These are phyloP conservation scores for Phytophthora megakarya DNA, from an alignment of 352 stramenopile species.

Conservation along the genomic window DNA sequence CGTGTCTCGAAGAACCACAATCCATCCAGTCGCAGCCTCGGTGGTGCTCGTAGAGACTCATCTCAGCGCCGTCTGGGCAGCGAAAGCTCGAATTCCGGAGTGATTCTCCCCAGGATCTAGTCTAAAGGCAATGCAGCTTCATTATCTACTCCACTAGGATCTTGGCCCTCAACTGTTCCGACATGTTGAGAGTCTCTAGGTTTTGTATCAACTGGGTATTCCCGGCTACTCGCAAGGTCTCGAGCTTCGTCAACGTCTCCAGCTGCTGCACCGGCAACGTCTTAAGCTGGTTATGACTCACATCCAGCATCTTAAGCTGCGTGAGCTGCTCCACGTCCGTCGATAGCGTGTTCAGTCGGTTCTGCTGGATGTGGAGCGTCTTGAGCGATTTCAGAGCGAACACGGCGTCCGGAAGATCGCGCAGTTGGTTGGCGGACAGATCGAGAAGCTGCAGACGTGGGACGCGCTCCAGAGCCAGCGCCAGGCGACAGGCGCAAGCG, in stretches of 20 bases:
- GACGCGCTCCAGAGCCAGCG: slow-evolving; percentile 76
- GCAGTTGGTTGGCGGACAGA: slow-evolving; percentile 80
- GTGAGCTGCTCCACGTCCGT: slow-evolving; percentile 46
- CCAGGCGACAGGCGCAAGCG: slow-evolving; percentile 84
- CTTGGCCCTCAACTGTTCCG: slow-evolving; percentile 39
- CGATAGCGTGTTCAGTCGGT: slow-evolving; percentile 62
- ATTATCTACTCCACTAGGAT: slow-evolving; percentile 34
- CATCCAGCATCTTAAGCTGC: slow-evolving; percentile 64
- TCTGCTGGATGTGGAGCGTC: slow-evolving; percentile 68
- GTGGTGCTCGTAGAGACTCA: slow-evolving; percentile 21
- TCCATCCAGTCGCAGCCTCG: slow-evolving; percentile 30
- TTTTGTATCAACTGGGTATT: slow-evolving; percentile 45
- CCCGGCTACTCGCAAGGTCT: slow-evolving; percentile 45
- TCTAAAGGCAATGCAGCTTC: neutral
- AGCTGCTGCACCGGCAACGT: slow-evolving; percentile 50
- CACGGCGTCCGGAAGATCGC: slow-evolving; percentile 72
- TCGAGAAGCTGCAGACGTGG: slow-evolving; percentile 71
- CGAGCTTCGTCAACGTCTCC: slow-evolving; percentile 41
- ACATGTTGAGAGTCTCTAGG: slow-evolving; percentile 20
- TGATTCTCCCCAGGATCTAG: slow-evolving; percentile 62
- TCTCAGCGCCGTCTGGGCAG: slow-evolving; percentile 31
- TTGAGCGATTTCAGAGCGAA: slow-evolving; percentile 69
- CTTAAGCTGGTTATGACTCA: slow-evolving; percentile 59
- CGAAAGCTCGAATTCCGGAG: slow-evolving; percentile 43
- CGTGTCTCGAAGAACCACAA: slow-evolving; percentile 49